Evolutionary conservation across 2,329 filamentous ascomycete genomes (phyloP), one percentile per base, ranked within the genome.

Genomic region (Xylaria hypoxylon): DNA sequence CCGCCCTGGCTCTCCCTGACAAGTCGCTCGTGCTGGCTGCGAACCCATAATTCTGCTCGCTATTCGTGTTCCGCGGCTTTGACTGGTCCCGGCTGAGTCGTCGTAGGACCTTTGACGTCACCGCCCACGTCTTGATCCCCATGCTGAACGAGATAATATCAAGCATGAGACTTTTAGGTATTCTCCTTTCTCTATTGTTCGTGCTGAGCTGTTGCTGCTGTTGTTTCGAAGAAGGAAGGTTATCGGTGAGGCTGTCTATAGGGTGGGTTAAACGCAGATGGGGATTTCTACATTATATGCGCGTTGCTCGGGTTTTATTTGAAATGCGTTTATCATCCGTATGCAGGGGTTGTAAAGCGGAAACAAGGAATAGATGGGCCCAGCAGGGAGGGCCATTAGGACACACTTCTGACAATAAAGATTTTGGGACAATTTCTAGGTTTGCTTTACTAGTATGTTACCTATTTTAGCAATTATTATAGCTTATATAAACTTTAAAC

Each of bases 61-160:
- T 52, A 35, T 59, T 48, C 15, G 15, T 22, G 24, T 59, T 44
- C 15, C n/a, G 59, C 11, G 17, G 8, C 26, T 47, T 53, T 42
- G 48, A 52, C 22, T 64, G 62, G 56, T 57, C 59, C 5, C 47
- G 38, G n/a, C 35, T 44, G 5, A 70, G 52, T 26, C 65, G 65
- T 47, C 60, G 59, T 0, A 70, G 52, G 24, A 70, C 60, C 8
- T 66, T 68, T n/a, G 68, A 68, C 26, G 68, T 68, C 57, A 56
- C 64, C 33, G 66, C 62, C 68, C 68, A 70, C 44, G 65, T 68
- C 57, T 59, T 65, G 33, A 64, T 55, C 24, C 65, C 62, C 62
- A 68, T 68, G 10, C 48, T 42, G 38, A 68, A 65, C 17, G 68
- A 61, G 17, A 62, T 53, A 4, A 69, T 66, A 52, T 67, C 57